Percentiles rank a stretch among this genome's conserved stretches.
Evolutionary conservation across 148 eudicot genomes (phyloP).

Genomic region (Rhododendron williamsianum): DNA sequence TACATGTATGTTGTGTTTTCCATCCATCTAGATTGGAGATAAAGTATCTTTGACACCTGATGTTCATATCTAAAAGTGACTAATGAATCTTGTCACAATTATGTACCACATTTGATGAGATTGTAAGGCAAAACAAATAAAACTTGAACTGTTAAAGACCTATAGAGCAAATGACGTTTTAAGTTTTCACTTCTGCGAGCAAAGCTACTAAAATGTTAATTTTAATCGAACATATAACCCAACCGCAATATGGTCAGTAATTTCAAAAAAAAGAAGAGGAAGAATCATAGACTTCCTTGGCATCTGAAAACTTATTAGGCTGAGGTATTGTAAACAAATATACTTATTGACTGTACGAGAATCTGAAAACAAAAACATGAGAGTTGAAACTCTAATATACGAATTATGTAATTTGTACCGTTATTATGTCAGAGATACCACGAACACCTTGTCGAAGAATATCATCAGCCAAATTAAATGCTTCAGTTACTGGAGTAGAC

Average conservation of each 20-base stretch:
- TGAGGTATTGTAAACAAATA: not conserved
- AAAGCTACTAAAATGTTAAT: not conserved
- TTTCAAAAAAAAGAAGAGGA: not conserved
- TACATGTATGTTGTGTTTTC: not conserved
- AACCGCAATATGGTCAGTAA: not conserved
- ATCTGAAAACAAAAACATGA: not conserved
- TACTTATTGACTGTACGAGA: not conserved
- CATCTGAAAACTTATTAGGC: not conserved
- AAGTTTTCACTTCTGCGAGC: not conserved
- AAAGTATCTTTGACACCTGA: not conserved
- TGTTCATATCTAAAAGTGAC: not conserved
- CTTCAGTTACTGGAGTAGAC: slow-evolving; percentile 97
- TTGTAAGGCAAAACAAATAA: not conserved
- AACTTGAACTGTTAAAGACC: not conserved
- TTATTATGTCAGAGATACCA: slow-evolving; percentile 95
- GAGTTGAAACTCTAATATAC: not conserved
- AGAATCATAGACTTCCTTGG: not conserved
- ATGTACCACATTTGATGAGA: not conserved
- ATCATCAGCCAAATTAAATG: slow-evolving; percentile 97
- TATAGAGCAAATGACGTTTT: not conserved
- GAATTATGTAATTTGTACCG: slow-evolving; percentile 36
- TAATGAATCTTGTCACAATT: not conserved
- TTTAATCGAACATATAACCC: not conserved
- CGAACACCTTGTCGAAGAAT: slow-evolving; percentile 97
- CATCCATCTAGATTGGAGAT: not conserved